Evolutionary conservation across 2,329 filamentous ascomycete genomes (phyloP).

Genomic region (Exutisphaerella laricina): DNA sequence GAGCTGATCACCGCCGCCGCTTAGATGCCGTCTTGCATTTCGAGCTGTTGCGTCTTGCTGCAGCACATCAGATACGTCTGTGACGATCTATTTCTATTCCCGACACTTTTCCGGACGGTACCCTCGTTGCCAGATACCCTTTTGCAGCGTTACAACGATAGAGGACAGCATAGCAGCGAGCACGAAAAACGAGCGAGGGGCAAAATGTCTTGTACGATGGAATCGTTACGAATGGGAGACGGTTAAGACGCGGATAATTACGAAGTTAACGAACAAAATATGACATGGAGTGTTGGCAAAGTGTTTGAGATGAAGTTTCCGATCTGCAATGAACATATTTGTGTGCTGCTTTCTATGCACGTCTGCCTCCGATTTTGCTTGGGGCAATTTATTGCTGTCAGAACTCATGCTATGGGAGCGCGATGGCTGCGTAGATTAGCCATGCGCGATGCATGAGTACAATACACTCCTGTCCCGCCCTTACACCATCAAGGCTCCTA

Average conservation of each 20-base stretch:
- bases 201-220: conserved; percentile 12
- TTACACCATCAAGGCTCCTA: too few relatives aligned
- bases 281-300: too few relatives aligned
- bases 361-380: too few relatives aligned
- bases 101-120: conserved; percentile 11
- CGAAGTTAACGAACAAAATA: conserved; percentile 9
- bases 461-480: too few relatives aligned
- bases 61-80: neutral
- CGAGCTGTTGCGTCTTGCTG: too few relatives aligned
- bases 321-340: conserved; percentile 4
- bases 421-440: too few relatives aligned
- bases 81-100: conserved; percentile 11
- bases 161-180: conserved; percentile 12
- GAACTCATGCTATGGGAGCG: too few relatives aligned
- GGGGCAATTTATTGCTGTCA: too few relatives aligned
- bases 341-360: neutral
- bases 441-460: too few relatives aligned
- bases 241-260: conserved; percentile 7
- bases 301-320: conserved; percentile 2
- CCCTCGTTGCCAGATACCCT: conserved; percentile 25
- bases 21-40: conserved; percentile 15
- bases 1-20: conserved; percentile 34
- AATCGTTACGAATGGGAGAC: conserved; percentile 8
- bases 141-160: conserved; percentile 22
- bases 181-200: conserved; percentile 8